A percentile compares a stretch with the other conserved stretches of the same genome.
Conservation (phyloP, 2,329 filamentous ascomycete genomes). For the Samsoniella hepiali region DNA sequence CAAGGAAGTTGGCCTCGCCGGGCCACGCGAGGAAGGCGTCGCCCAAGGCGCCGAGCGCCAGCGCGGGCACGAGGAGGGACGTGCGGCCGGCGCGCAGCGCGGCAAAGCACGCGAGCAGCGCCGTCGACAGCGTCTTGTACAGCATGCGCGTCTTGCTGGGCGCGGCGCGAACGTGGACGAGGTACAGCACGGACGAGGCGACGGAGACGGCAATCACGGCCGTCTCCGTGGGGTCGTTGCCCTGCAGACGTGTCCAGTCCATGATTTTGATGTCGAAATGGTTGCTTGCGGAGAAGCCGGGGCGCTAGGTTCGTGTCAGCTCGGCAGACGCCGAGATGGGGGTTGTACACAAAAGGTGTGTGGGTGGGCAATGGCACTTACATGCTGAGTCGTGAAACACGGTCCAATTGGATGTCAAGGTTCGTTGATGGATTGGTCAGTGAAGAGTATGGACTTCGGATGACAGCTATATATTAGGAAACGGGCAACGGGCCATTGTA, state of each 20-base stretch:
- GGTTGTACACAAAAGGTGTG: not conserved
- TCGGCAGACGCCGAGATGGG: not conserved
- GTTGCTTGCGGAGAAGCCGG: not conserved
- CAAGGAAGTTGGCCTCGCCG: slow-evolving; percentile 31
- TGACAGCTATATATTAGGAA: slow-evolving; percentile 1
- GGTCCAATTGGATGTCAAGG: not conserved
- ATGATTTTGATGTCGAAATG: not conserved
- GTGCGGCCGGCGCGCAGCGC: slow-evolving; percentile 20
- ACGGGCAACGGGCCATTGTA: slow-evolving; percentile 1
- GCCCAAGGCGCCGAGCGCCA: slow-evolving; percentile 32
- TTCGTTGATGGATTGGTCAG: not conserved
- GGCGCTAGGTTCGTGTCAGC: slow-evolving; percentile 4
- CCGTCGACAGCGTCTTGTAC: slow-evolving; percentile 32
- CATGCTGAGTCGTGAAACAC: not conserved
- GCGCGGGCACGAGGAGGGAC: slow-evolving; percentile 26
- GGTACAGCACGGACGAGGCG: slow-evolving; percentile 23
- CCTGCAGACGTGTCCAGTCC: not conserved
- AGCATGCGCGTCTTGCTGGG: slow-evolving; percentile 30
- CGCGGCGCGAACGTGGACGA: slow-evolving; percentile 20
- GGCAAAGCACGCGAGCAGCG: slow-evolving; percentile 28
- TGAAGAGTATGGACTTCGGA: not conserved
- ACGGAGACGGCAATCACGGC: slow-evolving; percentile 18
- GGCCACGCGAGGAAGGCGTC: slow-evolving; percentile 36
- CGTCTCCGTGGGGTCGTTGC: slow-evolving; percentile 4
- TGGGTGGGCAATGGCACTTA: not conserved